Conservation (phyloP, 805 yeast species). For the Ogataea naganishii region DNA sequence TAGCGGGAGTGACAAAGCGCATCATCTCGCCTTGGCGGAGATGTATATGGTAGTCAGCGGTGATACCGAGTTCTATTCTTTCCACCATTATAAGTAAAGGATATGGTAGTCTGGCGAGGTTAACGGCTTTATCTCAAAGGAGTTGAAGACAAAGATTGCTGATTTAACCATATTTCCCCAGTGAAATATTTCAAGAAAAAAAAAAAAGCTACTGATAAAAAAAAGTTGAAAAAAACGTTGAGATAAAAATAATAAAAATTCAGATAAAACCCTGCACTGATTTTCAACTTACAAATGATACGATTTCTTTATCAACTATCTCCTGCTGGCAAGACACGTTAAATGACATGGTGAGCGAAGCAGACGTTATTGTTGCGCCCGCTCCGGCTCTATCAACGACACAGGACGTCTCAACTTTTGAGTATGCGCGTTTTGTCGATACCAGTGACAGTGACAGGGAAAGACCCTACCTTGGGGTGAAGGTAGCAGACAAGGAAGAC, state of each 20-base stretch:
- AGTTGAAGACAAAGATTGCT: no score
- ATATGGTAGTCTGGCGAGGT: neutral
- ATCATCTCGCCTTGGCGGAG: constrained; percentile 92
- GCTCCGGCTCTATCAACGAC: constrained; percentile 72
- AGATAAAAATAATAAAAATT: no score
- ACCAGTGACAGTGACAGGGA: constrained; percentile 9
- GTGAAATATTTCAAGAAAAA: no score
- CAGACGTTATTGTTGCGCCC: constrained; percentile 26
- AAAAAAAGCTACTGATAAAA: no score
- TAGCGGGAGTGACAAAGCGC: constrained; percentile 84
- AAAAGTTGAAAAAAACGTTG: no score
- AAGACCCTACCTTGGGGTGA: constrained; percentile 17
- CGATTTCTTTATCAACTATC: neutral
- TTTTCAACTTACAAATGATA: no score
- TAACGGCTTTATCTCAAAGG: neutral
- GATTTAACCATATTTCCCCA: no score
- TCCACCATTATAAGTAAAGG: constrained; percentile 3
- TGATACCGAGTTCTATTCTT: constrained; percentile 48
- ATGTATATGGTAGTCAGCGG: constrained; percentile 95
- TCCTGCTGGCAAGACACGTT: constrained; percentile 1
- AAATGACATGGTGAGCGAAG: no score
- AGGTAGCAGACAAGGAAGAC: constrained; percentile 16
- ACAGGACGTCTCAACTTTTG: constrained; percentile 53
- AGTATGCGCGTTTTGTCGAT: constrained; percentile 26
- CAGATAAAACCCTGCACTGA: no score